A percentile compares a stretch with the other conserved stretches of the same genome.
These are phyloP conservation scores for Ascodesmis nigricans DNA, from an alignment of 495 filamentous ascomycete genomes.

Conservation along the genomic window DNA sequence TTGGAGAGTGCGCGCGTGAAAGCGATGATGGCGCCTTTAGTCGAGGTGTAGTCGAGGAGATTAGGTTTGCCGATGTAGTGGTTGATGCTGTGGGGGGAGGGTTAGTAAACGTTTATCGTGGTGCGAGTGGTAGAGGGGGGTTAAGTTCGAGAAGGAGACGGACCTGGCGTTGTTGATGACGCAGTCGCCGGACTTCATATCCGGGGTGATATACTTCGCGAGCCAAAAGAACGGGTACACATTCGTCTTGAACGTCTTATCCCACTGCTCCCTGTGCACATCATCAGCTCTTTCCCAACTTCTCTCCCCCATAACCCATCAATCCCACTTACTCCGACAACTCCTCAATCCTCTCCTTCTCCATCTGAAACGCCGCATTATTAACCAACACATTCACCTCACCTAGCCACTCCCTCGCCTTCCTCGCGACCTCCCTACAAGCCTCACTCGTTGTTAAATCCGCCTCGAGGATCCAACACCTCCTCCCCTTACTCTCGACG, in stretches of 20 bases:
- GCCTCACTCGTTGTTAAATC: constrained; percentile 42
- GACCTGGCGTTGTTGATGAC: constrained; percentile 75
- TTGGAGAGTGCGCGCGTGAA: constrained; percentile 65
- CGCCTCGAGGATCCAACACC: constrained; percentile 35
- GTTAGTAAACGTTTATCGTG: too few relatives aligned
- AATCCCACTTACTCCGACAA: constrained; percentile 37
- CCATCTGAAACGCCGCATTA: constrained; percentile 59
- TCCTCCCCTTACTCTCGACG: constrained; percentile 41
- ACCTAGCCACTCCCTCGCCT: constrained; percentile 39
- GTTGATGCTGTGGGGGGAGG: too few relatives aligned
- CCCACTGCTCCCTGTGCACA: constrained; percentile 55
- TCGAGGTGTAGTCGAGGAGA: constrained; percentile 66
- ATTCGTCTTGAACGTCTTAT: constrained; percentile 51
- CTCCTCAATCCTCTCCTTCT: constrained; percentile 47
- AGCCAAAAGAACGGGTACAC: constrained; percentile 57
- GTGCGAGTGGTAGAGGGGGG: too few relatives aligned
- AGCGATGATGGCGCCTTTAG: constrained; percentile 62
- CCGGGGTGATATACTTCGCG: constrained; percentile 51
- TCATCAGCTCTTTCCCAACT: constrained; percentile 4
- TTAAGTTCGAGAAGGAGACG: too few relatives aligned
- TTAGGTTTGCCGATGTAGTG: constrained; percentile 64
- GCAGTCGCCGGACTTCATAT: constrained; percentile 51
- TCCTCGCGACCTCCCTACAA: constrained; percentile 47
- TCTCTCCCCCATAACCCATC: neutral
- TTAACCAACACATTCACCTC: constrained; percentile 60